Conservation (phyloP, 2,329 filamentous ascomycete species). For the Thyridium curvatum region DNA sequence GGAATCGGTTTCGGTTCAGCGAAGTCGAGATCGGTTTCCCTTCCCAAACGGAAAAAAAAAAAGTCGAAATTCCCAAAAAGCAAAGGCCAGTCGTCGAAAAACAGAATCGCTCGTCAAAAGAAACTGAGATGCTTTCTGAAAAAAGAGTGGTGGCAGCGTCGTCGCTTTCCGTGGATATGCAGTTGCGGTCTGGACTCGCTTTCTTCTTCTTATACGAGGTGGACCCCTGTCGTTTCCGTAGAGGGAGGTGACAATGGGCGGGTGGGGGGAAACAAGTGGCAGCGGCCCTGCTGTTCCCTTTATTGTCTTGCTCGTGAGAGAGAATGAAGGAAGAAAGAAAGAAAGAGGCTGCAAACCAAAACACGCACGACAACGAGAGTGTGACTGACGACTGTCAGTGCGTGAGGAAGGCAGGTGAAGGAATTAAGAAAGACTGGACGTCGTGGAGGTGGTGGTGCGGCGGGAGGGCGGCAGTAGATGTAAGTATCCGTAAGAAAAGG, state of each 20-base stretch:
- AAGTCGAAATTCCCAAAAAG: not conserved
- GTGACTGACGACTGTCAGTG: too few relatives aligned
- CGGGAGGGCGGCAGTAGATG: too few relatives aligned
- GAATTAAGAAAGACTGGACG: not conserved
- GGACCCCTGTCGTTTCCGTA: conserved; percentile 4
- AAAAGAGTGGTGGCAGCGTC: not conserved
- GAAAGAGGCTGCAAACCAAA: not conserved
- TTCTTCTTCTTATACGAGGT: conserved; percentile 14
- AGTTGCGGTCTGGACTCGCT: not conserved
- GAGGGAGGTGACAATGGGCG: conserved; percentile 7
- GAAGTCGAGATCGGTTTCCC: too few relatives aligned
- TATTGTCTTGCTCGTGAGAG: conserved; percentile 1
- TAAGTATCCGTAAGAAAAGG: too few relatives aligned
- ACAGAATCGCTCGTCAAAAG: too few relatives aligned
- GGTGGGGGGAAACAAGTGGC: conserved; percentile 10
- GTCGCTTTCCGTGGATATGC: not conserved
- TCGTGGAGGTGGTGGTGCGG: not conserved
- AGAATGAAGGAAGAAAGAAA: conserved; percentile 3
- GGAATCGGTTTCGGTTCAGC: not conserved
- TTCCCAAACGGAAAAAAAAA: not conserved
- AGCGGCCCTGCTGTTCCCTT: not conserved
- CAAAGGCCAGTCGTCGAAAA: too few relatives aligned
- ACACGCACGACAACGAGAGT: too few relatives aligned
- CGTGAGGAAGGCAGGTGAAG: not conserved
- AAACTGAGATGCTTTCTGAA: not conserved